Conservation (phyloP, 2,329 filamentous ascomycete genomes). For the Colletotrichum lentis region DNA sequence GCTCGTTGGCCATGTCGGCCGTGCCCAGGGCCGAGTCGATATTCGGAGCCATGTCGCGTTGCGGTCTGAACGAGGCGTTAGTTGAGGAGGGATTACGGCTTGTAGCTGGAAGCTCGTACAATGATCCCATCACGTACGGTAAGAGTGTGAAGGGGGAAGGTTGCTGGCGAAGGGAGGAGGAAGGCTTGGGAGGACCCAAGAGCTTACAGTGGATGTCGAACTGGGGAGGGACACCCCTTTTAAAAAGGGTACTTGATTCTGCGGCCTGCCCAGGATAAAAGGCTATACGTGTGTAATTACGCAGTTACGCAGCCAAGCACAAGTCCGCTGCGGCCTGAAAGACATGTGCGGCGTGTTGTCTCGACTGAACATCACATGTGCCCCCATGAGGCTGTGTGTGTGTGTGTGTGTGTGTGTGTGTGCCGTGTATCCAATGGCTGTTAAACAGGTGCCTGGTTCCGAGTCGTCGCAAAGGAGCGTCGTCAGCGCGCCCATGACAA, state of each 20-base stretch:
- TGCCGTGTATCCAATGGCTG: slow-evolving; percentile 11
- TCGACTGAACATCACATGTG: slow-evolving; percentile 34
- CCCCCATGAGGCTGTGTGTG: not conserved
- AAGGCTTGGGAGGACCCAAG: slow-evolving; percentile 2
- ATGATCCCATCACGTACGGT: slow-evolving; percentile 33
- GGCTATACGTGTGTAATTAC: slow-evolving; percentile 33
- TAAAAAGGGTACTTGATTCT: not conserved
- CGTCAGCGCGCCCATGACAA: slow-evolving; percentile 34
- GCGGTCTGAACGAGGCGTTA: slow-evolving; percentile 34
- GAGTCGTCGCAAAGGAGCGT: slow-evolving; percentile 37
- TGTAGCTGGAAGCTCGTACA: slow-evolving; percentile 32
- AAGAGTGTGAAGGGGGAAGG: not conserved
- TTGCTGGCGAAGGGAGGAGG: not conserved
- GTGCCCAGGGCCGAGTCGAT: slow-evolving; percentile 60
- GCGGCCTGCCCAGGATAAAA: slow-evolving; percentile 8
- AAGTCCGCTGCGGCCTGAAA: not conserved
- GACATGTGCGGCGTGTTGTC: slow-evolving; percentile 5
- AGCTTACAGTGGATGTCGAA: not conserved
- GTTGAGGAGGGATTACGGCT: slow-evolving; percentile 29
- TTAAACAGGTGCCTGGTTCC: slow-evolving; percentile 25
- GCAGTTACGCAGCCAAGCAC: slow-evolving; percentile 20
- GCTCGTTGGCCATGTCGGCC: slow-evolving; percentile 61
- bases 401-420: not conserved
- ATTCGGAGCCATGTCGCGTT: slow-evolving; percentile 49
- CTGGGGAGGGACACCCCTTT: slow-evolving; percentile 15